Base-by-base conservation (phyloP, 345 rosid genomes). In the Citrus reticulata region DNA sequence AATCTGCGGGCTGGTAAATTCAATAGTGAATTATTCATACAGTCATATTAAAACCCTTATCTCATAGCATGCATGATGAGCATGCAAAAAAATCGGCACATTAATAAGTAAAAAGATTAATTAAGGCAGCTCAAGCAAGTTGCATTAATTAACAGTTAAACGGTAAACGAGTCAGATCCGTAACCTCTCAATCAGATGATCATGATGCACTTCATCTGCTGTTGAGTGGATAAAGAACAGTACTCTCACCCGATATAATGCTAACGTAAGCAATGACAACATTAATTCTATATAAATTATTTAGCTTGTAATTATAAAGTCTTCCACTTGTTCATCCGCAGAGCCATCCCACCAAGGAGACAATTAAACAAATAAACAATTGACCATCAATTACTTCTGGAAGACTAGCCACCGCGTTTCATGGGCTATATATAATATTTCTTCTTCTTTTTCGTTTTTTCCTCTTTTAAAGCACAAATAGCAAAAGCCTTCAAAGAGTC, bases 261-360 rank as follows among this genome's bases (percentile, higher is more conserved):
- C 79, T 16, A 30, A 67, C 79, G 79, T 77, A 68, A 77, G 79
- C 79, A 68, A 40, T 77, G 79, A 77, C 73, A 4, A 8, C 79
- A 77, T 55, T 55, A 46, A 46, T 46, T 13, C 51, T 27, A 19
- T 25, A 32, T 39, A 24, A 9, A 60, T 24, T 75, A n/a, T 30
- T 32, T 16, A 55, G 13, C 11, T 19, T 0, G 29, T 16, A 16
- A 17, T 35, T 29, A 20, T 34, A 20, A 75, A 75, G 73, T 67
- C 66, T 30, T 29, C 51, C 39, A 76, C 62, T 55, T 67, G 58
- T 16, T 57, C 51, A 55, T 35, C 65, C 6, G 37, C 61, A 25
- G 59, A 46, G 30, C n/a, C 2, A 49, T 75, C n/a, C 78, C 78
- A 64, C 78, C 25, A 30, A 29, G 14, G 51, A 11, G 16, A 42